Conservation (phyloP, 179 eudicot genomes). For the Spergularia azorica region DNA sequence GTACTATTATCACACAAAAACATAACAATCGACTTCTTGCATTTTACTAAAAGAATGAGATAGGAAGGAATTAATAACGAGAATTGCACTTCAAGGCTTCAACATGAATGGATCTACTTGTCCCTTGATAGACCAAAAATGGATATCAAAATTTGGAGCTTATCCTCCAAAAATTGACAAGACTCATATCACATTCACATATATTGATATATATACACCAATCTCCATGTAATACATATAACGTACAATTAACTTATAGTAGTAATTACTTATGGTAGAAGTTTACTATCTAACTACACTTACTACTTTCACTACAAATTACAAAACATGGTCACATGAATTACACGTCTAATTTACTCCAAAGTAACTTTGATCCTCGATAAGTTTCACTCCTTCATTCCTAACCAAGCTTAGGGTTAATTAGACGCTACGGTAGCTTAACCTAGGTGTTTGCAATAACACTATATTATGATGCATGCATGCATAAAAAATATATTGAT, state of each 20-base stretch:
- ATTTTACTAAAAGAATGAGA: background rate
- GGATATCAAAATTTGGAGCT: constrained; percentile 27
- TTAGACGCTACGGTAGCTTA: constrained; percentile 40
- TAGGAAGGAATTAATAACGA: background rate
- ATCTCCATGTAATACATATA: constrained; percentile 20
- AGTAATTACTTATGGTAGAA: constrained; percentile 29
- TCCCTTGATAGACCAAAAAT: constrained; percentile 10
- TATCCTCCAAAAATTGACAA: constrained; percentile 17
- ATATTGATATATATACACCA: background rate
- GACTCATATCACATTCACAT: constrained; percentile 2
- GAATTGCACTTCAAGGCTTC: constrained; percentile 25
- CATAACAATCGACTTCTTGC: no score
- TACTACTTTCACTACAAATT: constrained; percentile 28
- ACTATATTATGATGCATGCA: background rate
- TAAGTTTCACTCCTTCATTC: background rate
- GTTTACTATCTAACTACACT: constrained; percentile 13
- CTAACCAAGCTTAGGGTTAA: constrained; percentile 28
- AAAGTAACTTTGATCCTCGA: constrained; percentile 22
- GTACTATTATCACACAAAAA: background rate
- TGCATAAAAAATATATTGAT: background rate
- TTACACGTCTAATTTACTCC: constrained; percentile 48
- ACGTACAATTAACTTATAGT: constrained; percentile 13
- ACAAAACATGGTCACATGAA: constrained; percentile 38
- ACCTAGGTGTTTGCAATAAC: constrained; percentile 18
- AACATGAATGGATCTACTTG: constrained; percentile 10